Evolutionary conservation across 495 filamentous ascomycete genomes (phyloP).

Genomic region (Cenococcum geophilum): DNA sequence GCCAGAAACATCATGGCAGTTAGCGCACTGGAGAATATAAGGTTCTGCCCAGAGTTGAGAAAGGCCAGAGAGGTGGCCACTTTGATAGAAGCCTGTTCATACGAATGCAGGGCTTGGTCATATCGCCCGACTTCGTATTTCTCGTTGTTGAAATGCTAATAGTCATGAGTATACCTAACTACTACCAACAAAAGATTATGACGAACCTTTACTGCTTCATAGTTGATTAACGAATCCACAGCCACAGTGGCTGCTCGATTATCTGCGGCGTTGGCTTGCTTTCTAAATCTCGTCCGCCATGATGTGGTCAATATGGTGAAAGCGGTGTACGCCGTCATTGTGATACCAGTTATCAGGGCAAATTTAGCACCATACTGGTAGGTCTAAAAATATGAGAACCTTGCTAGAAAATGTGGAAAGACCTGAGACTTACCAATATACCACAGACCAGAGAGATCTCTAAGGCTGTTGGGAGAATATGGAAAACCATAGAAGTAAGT

Average conservation of each 20-base stretch:
- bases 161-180: background rate
- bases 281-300: constrained; percentile 94
- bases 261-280: constrained; percentile 90
- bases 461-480: constrained; percentile 86
- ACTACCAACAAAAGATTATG: background rate
- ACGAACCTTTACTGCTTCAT: constrained; percentile 79
- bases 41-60: constrained; percentile 94
- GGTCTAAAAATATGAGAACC: constrained; percentile 47
- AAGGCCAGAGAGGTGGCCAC: constrained; percentile 87
- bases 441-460: constrained; percentile 96
- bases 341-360: constrained; percentile 80
- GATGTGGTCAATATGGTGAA: constrained; percentile 95
- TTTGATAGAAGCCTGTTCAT: constrained; percentile 93
- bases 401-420: background rate
- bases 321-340: constrained; percentile 87
- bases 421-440: constrained; percentile 51
- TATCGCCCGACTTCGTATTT: constrained; percentile 87
- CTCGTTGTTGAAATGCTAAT: constrained; percentile 92
- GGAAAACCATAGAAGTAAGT: constrained; percentile 96
- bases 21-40: constrained; percentile 92
- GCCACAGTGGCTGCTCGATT: constrained; percentile 93
- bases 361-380: constrained; percentile 92
- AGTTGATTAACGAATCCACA: constrained; percentile 95
- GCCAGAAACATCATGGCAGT: constrained; percentile 99
- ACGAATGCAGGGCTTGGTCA: constrained; percentile 74